Conservation (phyloP, 768 basidiomycete species). For the Leccinum olivaceopallidum region DNA sequence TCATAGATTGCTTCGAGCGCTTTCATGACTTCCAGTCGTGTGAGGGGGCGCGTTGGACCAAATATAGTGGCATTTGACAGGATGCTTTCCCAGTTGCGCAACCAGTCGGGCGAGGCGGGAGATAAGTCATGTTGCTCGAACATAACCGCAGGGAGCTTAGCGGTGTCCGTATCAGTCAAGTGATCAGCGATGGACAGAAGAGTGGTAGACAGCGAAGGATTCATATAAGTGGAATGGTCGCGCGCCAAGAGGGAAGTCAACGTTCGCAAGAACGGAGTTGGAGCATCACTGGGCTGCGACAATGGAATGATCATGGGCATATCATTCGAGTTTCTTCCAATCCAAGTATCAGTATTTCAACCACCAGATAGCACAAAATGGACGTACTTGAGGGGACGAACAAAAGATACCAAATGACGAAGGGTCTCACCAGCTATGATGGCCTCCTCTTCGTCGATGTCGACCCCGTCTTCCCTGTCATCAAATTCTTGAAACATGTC, state of each 20-base stretch:
- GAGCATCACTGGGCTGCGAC: constrained; percentile 51
- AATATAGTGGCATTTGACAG: constrained; percentile 50
- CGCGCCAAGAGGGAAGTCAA: constrained; percentile 64
- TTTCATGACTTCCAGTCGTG: constrained; percentile 57
- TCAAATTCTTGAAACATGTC: constrained; percentile 77
- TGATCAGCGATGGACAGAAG: constrained; percentile 69
- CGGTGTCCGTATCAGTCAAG: constrained; percentile 67
- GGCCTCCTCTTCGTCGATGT: constrained; percentile 69
- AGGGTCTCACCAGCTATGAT: constrained; percentile 62
- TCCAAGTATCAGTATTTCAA: constrained; percentile 9
- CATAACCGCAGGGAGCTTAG: constrained; percentile 62
- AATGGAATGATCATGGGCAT: constrained; percentile 52
- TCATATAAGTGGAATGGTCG: constrained; percentile 57
- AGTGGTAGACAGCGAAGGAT: constrained; percentile 61
- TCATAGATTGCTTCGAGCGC: constrained; percentile 60
- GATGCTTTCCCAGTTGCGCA: constrained; percentile 63
- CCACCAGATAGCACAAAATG: neutral
- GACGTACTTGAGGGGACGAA: constrained; percentile 57
- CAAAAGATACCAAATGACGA: constrained; percentile 55
- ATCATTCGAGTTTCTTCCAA: constrained; percentile 45
- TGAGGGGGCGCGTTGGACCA: constrained; percentile 45
- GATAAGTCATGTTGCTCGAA: constrained; percentile 65
- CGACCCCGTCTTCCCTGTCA: constrained; percentile 54
- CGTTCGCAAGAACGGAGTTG: constrained; percentile 59
- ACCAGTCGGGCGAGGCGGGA: constrained; percentile 72